A percentile compares a stretch with the other conserved stretches of the same genome.
phyloP scores from a whole-genome alignment of 805 yeast species.

The Teunomyces cretensis region DNA sequence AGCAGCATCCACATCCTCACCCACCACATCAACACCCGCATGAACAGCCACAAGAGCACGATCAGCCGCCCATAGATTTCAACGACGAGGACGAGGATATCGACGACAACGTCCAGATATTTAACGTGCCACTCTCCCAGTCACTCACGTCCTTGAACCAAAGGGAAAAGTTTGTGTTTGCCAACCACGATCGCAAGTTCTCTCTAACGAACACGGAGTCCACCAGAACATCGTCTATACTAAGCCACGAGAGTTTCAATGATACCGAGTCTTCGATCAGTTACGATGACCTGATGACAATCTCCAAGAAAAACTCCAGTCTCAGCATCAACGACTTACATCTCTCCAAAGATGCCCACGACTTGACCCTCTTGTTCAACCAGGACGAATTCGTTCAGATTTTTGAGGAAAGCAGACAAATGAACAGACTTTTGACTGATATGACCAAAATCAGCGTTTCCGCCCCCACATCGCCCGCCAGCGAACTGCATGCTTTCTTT shows the following conservation, averaged over 20 bases:
- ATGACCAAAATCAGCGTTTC: constrained; percentile 15
- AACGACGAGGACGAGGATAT: constrained; percentile 24
- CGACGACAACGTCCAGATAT: constrained; percentile 53
- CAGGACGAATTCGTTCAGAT: constrained; percentile 24
- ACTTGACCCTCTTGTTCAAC: constrained; percentile 28
- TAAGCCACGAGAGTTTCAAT: constrained; percentile 31
- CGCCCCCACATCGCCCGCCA: constrained; percentile 5
- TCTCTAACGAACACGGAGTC: constrained; percentile 32
- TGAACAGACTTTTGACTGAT: constrained; percentile 18
- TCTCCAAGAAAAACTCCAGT: background rate
- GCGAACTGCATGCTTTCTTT: background rate
- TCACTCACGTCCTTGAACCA: constrained; percentile 43
- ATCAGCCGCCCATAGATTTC: background rate
- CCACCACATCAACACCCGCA: constrained; percentile 1
- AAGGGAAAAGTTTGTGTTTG: constrained; percentile 30
- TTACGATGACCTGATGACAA: constrained; percentile 6
- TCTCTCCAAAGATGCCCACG: constrained; percentile 34
- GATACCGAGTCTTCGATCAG: constrained; percentile 12
- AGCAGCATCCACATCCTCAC: no score
- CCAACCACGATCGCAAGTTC: constrained; percentile 16
- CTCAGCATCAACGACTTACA: constrained; percentile 13
- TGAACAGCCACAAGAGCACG: background rate
- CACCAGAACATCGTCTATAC: constrained; percentile 46
- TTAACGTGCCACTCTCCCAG: constrained; percentile 65
- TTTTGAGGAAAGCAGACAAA: constrained; percentile 24